Percentiles rank a stretch among this genome's conserved stretches.
phyloP scores from a whole-genome alignment of 2,329 filamentous ascomycete species.

The Fusarium zealandicum region DNA sequence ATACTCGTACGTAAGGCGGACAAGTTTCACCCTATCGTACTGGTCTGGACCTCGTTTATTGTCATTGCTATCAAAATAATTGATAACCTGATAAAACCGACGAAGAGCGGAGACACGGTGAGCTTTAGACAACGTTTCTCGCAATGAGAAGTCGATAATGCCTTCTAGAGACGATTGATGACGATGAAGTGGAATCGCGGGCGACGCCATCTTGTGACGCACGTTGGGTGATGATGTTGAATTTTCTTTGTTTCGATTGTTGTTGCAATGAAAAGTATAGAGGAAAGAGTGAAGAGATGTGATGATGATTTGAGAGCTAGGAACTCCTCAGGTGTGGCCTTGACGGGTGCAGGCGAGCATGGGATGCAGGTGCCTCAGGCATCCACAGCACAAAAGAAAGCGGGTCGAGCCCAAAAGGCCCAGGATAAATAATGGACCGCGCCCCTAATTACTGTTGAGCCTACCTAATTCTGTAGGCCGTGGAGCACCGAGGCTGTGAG shows the following conservation, averaged over 20 bases:
- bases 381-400: too few relatives aligned
- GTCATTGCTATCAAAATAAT: conserved; percentile 7
- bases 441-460: too few relatives aligned
- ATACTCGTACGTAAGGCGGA: conserved; percentile 11
- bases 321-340: too few relatives aligned
- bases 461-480: too few relatives aligned
- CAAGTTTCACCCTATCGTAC: conserved; percentile 6
- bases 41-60: background rate
- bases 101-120: background rate
- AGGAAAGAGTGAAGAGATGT: too few relatives aligned
- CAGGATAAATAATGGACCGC: too few relatives aligned
- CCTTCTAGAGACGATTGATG: conserved; percentile 14
- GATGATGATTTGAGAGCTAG: too few relatives aligned
- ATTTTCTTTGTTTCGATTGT: background rate
- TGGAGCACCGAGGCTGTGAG: too few relatives aligned
- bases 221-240: background rate
- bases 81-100: conserved; percentile 7
- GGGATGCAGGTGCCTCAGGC: too few relatives aligned
- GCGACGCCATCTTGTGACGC: background rate
- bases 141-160: conserved; percentile 6
- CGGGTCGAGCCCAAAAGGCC: too few relatives aligned
- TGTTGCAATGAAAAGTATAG: too few relatives aligned
- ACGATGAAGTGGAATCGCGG: conserved; percentile 8
- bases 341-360: too few relatives aligned
- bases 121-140: background rate